Base-by-base conservation (phyloP, 129 eudicot genomes). In the Centrapalus pauciflorus region DNA sequence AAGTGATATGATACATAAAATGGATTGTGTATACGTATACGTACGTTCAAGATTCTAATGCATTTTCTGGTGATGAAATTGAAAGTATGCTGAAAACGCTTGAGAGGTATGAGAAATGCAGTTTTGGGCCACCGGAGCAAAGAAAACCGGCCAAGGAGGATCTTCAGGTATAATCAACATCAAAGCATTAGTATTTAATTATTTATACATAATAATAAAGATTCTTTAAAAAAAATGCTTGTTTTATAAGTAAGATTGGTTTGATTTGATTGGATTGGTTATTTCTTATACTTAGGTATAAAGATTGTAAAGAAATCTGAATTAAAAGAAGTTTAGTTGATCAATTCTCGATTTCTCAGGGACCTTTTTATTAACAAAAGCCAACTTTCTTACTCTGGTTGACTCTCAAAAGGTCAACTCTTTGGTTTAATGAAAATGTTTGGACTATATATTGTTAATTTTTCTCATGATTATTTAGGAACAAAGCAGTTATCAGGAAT, bases 401-500 rank as follows among this genome's bases (percentile, higher is more conserved):
- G 69, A 60, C 61, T 71, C 2, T 16, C 49, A 26, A 33, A 61
- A 60, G 17, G 76, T 64, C 66, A 64, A 49, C 56, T 13, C 2
- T 23, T 28, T 23, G 32, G 14, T 34, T 55, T 19, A 4, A 50
- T 52, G 67, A 41, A 54, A 4, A 57, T 45, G 13, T 75, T 14
- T 2, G 19, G 14, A 29, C 11, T 56, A 24, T 24, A 20, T 29
- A 29, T 26, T 28, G 11, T 28, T 14, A n/a, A 28, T 13, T n/a
- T 16, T 19, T 29, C 5, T 30, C 8, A 11, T 55, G 60, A 60
- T 30, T n/a, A n/a, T n/a, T n/a, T 54, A 80, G 89, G 89, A 84
- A 64, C 77, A 77, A 61, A 80, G 85, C 63, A 80, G 85, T 61
- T 78, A 80, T 56, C 83, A 84, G 67, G 89, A 84, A 64, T 84